phyloP scores from a whole-genome alignment of 345 rosid species.

The Microthlaspi erraticum region DNA sequence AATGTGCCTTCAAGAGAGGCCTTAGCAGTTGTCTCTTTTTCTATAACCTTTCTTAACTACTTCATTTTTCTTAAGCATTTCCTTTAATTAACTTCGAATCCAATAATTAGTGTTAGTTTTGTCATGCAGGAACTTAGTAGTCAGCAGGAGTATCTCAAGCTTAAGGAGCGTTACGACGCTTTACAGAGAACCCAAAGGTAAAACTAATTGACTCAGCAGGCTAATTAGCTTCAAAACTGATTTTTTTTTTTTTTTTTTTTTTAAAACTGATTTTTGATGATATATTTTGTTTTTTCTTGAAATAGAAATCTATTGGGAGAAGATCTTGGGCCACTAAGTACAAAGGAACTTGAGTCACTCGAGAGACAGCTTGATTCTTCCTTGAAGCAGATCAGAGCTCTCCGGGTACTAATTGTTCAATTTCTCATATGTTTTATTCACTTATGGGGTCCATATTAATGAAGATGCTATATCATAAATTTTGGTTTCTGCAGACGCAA shows the following conservation, averaged over 20 bases:
- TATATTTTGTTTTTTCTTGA: not conserved
- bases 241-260: not conserved
- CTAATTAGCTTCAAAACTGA: not conserved
- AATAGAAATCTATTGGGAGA: constrained; percentile 88
- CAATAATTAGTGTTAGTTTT: not conserved
- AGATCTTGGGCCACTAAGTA: constrained; percentile 84
- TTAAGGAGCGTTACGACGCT: constrained; percentile 86
- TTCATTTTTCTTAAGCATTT: not conserved
- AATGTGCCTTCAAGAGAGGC: constrained; percentile 84
- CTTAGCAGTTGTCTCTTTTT: constrained; percentile 58
- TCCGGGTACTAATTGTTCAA: constrained; percentile 54
- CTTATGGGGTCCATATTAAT: not conserved
- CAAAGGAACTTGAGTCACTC: constrained; percentile 89
- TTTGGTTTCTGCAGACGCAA: constrained; percentile 62
- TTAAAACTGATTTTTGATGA: not conserved
- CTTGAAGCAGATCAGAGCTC: constrained; percentile 86
- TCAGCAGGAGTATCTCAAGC: constrained; percentile 92
- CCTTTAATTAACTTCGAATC: not conserved
- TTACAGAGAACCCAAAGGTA: constrained; percentile 85
- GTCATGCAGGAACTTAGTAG: constrained; percentile 74
- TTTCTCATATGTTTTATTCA: not conserved
- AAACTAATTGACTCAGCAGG: not conserved
- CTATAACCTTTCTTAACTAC: not conserved
- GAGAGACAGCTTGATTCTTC: constrained; percentile 97
- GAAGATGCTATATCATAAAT: not conserved